Evolutionary conservation across 768 basidiomycete species (phyloP).

Genomic region (Tricholoma sp.): DNA sequence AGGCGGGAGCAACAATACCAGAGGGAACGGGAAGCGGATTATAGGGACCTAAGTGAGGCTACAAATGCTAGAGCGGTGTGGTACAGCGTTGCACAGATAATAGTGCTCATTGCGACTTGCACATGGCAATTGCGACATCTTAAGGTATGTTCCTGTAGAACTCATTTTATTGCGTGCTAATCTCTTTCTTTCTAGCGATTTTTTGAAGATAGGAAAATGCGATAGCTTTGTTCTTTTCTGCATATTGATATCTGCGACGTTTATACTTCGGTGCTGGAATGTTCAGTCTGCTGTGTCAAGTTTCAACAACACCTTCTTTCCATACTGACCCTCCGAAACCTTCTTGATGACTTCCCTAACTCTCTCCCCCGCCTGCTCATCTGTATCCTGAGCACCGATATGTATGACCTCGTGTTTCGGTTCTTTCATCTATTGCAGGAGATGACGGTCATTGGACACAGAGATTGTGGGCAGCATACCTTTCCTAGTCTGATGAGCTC

Average conservation of each 20-base stretch:
- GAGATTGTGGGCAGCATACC: conserved; percentile 26
- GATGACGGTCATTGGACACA: not conserved
- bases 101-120: conserved; percentile 79
- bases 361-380: conserved; percentile 36
- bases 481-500: conserved; percentile 49
- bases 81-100: conserved; percentile 89
- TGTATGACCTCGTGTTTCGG: conserved; percentile 67
- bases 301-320: conserved; percentile 39
- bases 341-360: conserved; percentile 44
- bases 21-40: conserved; percentile 90
- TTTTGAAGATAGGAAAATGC: conserved; percentile 83
- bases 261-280: conserved; percentile 4
- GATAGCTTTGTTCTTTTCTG: conserved; percentile 29
- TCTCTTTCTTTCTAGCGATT: conserved; percentile 48
- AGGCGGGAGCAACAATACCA: conserved; percentile 97
- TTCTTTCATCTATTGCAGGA: conserved; percentile 48
- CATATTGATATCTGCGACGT: conserved; percentile 6
- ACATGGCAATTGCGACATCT: conserved; percentile 93
- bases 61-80: conserved; percentile 94
- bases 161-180: not conserved
- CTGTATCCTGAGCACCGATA: conserved; percentile 34
- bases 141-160: conserved; percentile 48
- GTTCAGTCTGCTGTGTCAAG: conserved; percentile 22
- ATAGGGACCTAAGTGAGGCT: conserved; percentile 79
- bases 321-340: conserved; percentile 30